Evolutionary conservation across 805 yeast genomes (phyloP), one percentile per base, ranked within the genome.

Genomic region (Zygotorulaspora chibaensis): DNA sequence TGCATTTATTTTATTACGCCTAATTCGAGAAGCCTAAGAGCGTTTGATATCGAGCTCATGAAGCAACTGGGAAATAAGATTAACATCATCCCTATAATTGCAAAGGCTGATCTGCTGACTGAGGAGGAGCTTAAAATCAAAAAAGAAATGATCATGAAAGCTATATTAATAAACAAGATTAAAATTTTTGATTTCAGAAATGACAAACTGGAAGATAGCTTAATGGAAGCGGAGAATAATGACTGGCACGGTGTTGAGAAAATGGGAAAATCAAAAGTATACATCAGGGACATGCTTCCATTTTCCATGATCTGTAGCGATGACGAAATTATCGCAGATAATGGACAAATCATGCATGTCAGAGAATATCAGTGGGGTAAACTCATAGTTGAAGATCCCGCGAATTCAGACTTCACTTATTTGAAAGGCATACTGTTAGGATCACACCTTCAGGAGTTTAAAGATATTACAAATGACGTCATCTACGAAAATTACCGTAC

Each of bases 401-500:
- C 74, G 28, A 74, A 74, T 51, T 80, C 85, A 54, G 95, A 87
- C 62, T 83, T 87, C 59, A 70, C 84, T 15, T 72, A 77, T 38
- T 74, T 87, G 66, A 80, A 85, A 59, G 84, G 83, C 54, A 79
- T 86, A 2, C 68, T 87, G 45, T 74, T 87, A 56, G 83, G 84
- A 44, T 82, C 91, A 3, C 95, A 87, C 67, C 73, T 87, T 65
- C 81, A 81, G 60, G 96, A 87, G 55, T 80, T 87, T 65, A 86
- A 84, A 68, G 95, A 87, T 54, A 70, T 76, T 51, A 87, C 96
- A 2, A 88, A 82, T 62, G 83, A 83, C 57, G 71, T 76, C 30
- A 72, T 87, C 52, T 87, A 87, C 67, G 95, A 87, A 61, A 77
- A 77, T 55, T 87, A 85, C 67, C 79, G 96, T 68, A 83, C 91